Evolutionary conservation across 2,329 filamentous ascomycete genomes (phyloP).

Genomic region (Venturia effusa): DNA sequence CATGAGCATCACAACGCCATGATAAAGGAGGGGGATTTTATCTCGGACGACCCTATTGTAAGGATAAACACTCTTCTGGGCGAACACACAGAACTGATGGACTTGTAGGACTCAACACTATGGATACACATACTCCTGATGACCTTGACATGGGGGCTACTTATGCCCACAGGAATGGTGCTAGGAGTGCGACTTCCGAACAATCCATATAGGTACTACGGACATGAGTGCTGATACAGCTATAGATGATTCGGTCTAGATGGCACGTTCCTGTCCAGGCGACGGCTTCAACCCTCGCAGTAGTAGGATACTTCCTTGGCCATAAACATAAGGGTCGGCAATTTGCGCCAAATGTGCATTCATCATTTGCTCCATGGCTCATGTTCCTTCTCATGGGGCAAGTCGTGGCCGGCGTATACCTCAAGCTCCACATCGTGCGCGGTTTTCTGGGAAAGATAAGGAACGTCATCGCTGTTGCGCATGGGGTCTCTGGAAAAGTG

Average conservation of each 20-base stretch:
- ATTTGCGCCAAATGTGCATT: constrained; percentile 73
- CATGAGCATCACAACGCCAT: constrained; percentile 31
- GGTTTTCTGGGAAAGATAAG: constrained; percentile 73
- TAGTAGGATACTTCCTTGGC: constrained; percentile 82
- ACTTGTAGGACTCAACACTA: constrained; percentile 59
- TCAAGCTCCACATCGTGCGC: constrained; percentile 79
- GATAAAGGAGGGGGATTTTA: constrained; percentile 26
- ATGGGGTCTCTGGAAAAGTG: constrained; percentile 74
- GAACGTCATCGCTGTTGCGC: constrained; percentile 56
- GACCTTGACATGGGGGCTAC: constrained; percentile 75
- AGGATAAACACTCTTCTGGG: constrained; percentile 1
- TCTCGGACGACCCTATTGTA: constrained; percentile 27
- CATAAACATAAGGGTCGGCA: constrained; percentile 83
- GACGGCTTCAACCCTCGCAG: constrained; percentile 60
- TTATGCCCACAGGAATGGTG: constrained; percentile 94
- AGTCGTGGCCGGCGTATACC: constrained; percentile 70
- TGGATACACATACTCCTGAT: constrained; percentile 92
- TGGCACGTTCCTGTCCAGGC: constrained; percentile 92
- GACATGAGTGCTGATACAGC: constrained; percentile 12
- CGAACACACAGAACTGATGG: constrained; percentile 14
- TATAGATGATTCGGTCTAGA: constrained; percentile 71
- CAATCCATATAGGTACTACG: constrained; percentile 9
- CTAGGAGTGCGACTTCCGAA: constrained; percentile 55
- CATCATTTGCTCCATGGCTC: constrained; percentile 65
- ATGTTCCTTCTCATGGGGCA: constrained; percentile 72